Base-by-base conservation (phyloP, 306 rosid genomes). In the Parietaria judaica region DNA sequence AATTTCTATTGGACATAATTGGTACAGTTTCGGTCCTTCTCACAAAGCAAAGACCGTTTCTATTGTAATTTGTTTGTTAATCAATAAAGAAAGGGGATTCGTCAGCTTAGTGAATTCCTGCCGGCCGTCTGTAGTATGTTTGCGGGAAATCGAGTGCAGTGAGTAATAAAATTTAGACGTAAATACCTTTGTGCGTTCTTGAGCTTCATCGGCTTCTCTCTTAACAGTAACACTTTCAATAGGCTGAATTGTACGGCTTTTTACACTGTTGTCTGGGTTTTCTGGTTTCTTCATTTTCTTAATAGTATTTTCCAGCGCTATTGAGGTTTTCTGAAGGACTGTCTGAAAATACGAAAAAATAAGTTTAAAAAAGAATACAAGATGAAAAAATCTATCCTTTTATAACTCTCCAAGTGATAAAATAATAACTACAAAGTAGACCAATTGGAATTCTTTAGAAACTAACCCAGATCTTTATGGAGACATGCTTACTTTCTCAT, bases 401-500 rank as follows among this genome's bases (percentile, higher is more conserved):
- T 13, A 46, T 46, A 7, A 46, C 50, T 7, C 50, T 46, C 50
- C 50, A 46, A 46, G 50, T 7, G 8, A 46, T 49, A 3, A 49
- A 49, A 49, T 49, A 11, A 10, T 8, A 46, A 46, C 50, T 46
- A 7, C 8, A 46, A 23, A 23, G 31, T 23, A 23, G 31, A 23
- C 31, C 31, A 0, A 23, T 1, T 23, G 31, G 31, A 23, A 23
- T 23, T 7, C 23, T 41, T 53, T 9, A 16, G 39, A 58, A 65
- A 41, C 8, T 14, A 9, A 58, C 61, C 36, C 16, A 67, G 46
- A 43, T 50, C 50, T 72, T 6, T 12, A 58, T 31, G 45, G 17
- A 38, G 47, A 63, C 39, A 64, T 14, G 37, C 92, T 79, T 76
- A 88, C 99, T 56, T 88, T 88, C 63, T 87, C 95, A 64, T 78